Base-by-base conservation (phyloP, 768 basidiomycete genomes). In the Boletus insuetus region DNA sequence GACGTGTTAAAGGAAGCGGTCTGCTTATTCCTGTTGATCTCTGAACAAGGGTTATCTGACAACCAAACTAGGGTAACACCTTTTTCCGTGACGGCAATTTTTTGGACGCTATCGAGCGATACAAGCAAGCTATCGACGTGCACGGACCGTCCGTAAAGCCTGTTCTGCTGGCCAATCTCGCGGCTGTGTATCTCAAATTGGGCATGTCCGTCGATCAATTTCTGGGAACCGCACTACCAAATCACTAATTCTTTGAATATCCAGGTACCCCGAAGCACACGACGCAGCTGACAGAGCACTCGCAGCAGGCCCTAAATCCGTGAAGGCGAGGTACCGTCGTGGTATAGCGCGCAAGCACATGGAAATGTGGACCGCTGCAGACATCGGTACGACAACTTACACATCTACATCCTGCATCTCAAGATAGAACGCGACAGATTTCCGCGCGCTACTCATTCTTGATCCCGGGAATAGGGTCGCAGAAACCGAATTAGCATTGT, bases 101-200 rank as follows among this genome's bases (percentile, higher is more conserved):
- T 60, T 58, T 54, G 1, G 69, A 73, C 11, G 77, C 79, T 1
- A 68, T 77, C 3, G 66, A 71, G 1, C 69, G 69, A 46, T 82
- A 81, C 59, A 71, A 72, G 29, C 64, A 58, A 2, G 80, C 80
- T 0, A 69, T 75, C 2, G 37, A 64, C 2, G 62, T 71, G 19
- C 74, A 79, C 41, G 74, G 78, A 1, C 63, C 67, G 0, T 53
- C 56, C 12, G 19, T 42, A 6, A 70, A 75, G 24, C 69, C 76
- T 0, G 55, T 74, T 5, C 73, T 76, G 50, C 65, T 80, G 44
- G 49, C 72, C 11, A 82, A 82, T 55, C 61, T 81, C 24, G 73
- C 77, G 0, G 70, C 72, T 19, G 69, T 76, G 1, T 75, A 75
- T 58, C 64, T 82, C 13, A 76, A 79, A 56, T 63, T 79, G 4